These are phyloP conservation scores for Ceratorhiza oryzae-sativae DNA, from an alignment of 1,284 basidiomycete genomes.

Conservation along the genomic window DNA sequence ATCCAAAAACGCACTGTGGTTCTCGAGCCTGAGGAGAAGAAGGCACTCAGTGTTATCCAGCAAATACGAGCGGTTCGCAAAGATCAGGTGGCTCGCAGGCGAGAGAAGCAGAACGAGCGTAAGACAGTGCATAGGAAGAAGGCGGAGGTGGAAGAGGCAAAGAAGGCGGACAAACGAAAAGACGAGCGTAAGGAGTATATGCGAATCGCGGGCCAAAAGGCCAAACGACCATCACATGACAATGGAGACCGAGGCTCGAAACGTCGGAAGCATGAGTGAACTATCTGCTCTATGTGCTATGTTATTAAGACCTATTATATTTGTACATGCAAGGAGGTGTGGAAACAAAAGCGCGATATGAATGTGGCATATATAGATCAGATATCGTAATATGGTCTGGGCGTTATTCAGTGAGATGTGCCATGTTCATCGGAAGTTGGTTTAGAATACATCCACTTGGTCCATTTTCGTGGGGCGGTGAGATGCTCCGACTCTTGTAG, in stretches of 20 bases:
- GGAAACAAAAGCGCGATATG: background rate
- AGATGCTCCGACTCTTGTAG: conserved; percentile 33
- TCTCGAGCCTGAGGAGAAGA: conserved; percentile 93
- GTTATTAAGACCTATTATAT: conserved; percentile 22
- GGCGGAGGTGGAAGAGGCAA: conserved; percentile 71
- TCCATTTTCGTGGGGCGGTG: conserved; percentile 32
- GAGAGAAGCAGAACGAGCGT: conserved; percentile 83
- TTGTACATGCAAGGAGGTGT: conserved; percentile 6
- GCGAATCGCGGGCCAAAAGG: conserved; percentile 75
- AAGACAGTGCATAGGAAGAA: conserved; percentile 70
- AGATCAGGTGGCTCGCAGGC: conserved; percentile 79
- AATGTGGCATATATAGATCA: conserved; percentile 2
- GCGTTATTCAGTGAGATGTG: background rate
- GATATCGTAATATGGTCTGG: background rate
- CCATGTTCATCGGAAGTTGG: background rate
- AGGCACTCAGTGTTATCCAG: conserved; percentile 90
- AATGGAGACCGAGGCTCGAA: conserved; percentile 42
- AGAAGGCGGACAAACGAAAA: conserved; percentile 74
- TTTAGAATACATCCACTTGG: conserved; percentile 32
- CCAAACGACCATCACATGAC: conserved; percentile 57
- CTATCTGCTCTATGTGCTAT: background rate
- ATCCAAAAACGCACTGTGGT: conserved; percentile 93
- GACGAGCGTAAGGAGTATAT: conserved; percentile 83
- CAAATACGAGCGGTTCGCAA: conserved; percentile 93
- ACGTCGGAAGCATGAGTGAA: conserved; percentile 47